Conservation (phyloP, 768 basidiomycete species). For the Lactarius evosmus region DNA sequence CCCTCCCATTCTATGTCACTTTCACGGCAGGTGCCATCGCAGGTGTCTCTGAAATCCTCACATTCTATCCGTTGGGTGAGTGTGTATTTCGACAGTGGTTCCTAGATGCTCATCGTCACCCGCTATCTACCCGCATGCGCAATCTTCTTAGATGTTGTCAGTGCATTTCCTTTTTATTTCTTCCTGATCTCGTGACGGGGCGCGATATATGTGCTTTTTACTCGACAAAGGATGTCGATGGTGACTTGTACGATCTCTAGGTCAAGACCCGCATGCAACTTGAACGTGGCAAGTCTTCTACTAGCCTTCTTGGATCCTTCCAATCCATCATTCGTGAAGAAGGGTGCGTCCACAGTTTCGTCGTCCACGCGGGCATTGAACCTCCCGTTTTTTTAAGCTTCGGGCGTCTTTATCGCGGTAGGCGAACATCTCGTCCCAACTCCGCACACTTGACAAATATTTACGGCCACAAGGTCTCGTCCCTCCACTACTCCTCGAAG, state of each 20-base stretch:
- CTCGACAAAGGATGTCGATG: not conserved
- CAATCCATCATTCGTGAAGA: slow-evolving; percentile 81
- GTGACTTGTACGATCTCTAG: slow-evolving; percentile 39
- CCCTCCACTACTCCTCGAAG: slow-evolving; percentile 93
- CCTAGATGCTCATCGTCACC: slow-evolving; percentile 10
- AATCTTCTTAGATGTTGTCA: slow-evolving; percentile 68
- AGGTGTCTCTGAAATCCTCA: slow-evolving; percentile 79
- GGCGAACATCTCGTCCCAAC: slow-evolving; percentile 8
- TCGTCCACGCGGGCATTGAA: slow-evolving; percentile 18
- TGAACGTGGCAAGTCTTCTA: slow-evolving; percentile 73
- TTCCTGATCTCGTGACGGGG: not conserved
- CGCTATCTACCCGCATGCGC: not conserved
- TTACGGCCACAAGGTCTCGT: slow-evolving; percentile 59
- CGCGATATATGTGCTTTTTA: not conserved
- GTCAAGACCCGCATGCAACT: slow-evolving; percentile 99
- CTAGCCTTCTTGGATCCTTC: slow-evolving; percentile 82
- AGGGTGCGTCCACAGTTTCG: slow-evolving; percentile 55
- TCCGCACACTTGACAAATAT: not conserved
- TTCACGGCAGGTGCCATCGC: slow-evolving; percentile 97
- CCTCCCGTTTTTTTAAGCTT: slow-evolving; percentile 42
- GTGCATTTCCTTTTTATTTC: slow-evolving; percentile 36
- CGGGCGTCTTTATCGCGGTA: slow-evolving; percentile 87
- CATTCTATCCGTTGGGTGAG: slow-evolving; percentile 88
- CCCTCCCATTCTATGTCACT: slow-evolving; percentile 82
- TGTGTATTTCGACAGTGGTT: slow-evolving; percentile 9